Conservation (phyloP, 140 eudicot genomes). For the Stevia rebaudiana region DNA sequence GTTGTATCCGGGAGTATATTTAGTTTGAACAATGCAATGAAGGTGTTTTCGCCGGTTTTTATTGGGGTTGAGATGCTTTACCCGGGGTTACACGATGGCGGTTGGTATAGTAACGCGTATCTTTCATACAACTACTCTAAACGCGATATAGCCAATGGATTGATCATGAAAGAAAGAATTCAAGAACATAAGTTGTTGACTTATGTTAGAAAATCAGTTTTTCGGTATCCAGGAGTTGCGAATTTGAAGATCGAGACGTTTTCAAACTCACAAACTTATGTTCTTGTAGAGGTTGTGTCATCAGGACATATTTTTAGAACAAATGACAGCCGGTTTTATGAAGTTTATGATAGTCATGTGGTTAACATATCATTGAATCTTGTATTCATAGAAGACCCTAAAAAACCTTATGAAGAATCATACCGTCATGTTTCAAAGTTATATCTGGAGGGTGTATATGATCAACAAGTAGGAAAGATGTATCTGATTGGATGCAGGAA, state of each 20-base stretch:
- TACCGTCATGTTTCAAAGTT: conserved; percentile 29
- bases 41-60: conserved; percentile 10
- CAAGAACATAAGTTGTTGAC: conserved; percentile 16
- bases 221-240: conserved; percentile 9
- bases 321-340: neutral
- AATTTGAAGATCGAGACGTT: conserved; percentile 16
- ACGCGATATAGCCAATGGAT: conserved; percentile 16
- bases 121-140: conserved; percentile 36
- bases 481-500: conserved; percentile 37
- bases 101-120: conserved; percentile 14
- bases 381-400: conserved; percentile 18
- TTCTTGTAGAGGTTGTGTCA: conserved; percentile 32
- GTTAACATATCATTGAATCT: conserved; percentile 32
- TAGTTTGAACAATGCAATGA: conserved; percentile 11
- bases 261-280: conserved; percentile 15
- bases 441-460: conserved; percentile 39
- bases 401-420: conserved; percentile 15
- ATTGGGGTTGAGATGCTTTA: conserved; percentile 20
- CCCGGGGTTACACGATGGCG: conserved; percentile 1
- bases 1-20: conserved; percentile 33
- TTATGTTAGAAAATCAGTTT: conserved; percentile 14
- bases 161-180: conserved; percentile 27
- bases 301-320: conserved; percentile 24
- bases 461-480: conserved; percentile 22
- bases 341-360: conserved; percentile 10